These are phyloP conservation scores for Lyophyllum decastes DNA, from an alignment of 768 basidiomycete genomes.

Conservation along the genomic window DNA sequence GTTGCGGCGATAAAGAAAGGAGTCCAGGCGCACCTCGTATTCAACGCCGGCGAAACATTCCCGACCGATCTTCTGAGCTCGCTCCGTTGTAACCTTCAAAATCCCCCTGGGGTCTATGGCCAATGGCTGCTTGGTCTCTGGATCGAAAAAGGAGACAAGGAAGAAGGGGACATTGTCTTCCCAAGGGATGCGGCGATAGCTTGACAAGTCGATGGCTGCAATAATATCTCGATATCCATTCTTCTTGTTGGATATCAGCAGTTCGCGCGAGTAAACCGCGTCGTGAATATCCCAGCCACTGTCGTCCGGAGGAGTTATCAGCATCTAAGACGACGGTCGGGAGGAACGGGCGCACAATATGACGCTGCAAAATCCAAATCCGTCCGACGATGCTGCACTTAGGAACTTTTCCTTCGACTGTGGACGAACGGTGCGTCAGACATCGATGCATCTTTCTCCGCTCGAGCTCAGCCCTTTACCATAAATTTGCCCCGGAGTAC, in stretches of 20 bases:
- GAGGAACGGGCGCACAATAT: constrained; percentile 62
- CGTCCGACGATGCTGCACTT: constrained; percentile 72
- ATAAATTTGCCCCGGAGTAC: constrained; percentile 94
- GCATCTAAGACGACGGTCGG: neutral
- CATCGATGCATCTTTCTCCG: neutral
- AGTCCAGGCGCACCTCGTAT: constrained; percentile 70
- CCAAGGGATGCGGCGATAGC: constrained; percentile 89
- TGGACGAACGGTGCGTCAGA: constrained; percentile 9
- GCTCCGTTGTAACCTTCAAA: constrained; percentile 57
- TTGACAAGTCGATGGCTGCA: constrained; percentile 84
- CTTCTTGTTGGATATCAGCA: constrained; percentile 85
- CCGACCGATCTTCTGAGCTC: constrained; percentile 48
- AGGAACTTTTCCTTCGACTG: constrained; percentile 93
- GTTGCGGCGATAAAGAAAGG: neutral
- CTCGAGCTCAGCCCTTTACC: constrained; percentile 37
- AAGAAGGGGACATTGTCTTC: constrained; percentile 93
- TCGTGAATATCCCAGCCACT: constrained; percentile 97
- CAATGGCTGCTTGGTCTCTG: constrained; percentile 77
- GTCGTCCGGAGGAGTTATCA: neutral
- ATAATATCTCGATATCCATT: constrained; percentile 93
- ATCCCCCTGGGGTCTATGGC: constrained; percentile 87
- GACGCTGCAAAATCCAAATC: constrained; percentile 93
- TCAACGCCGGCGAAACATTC: constrained; percentile 86
- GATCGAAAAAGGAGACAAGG: constrained; percentile 87
- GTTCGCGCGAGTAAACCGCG: constrained; percentile 77